phyloP scores from a whole-genome alignment of 164 flowering plant genomes.

The Berberis vulgaris region DNA sequence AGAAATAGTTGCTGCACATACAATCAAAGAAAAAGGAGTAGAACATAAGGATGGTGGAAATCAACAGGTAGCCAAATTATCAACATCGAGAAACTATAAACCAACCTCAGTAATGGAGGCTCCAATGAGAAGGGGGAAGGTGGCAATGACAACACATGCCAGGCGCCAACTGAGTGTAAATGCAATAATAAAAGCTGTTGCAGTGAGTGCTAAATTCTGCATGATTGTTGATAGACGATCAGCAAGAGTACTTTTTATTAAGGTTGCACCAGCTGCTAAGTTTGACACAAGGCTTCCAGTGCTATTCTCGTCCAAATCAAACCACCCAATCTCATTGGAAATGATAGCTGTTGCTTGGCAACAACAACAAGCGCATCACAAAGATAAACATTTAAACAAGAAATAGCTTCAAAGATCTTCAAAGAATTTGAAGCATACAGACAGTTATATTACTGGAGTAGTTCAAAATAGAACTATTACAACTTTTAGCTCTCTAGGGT shows the following conservation, averaged over 20 bases:
- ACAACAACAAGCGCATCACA: neutral
- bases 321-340: constrained; percentile 78
- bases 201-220: constrained; percentile 58
- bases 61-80: neutral
- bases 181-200: constrained; percentile 56
- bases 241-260: constrained; percentile 57
- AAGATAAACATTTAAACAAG: neutral
- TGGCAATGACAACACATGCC: neutral
- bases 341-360: constrained; percentile 51
- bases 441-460: too few relatives aligned
- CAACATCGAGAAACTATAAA: too few relatives aligned
- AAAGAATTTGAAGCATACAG: too few relatives aligned
- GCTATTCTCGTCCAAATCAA: constrained; percentile 62
- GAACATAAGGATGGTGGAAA: neutral
- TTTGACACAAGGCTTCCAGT: constrained; percentile 44
- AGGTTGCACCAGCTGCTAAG: constrained; percentile 64
- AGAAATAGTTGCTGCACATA: constrained; percentile 59
- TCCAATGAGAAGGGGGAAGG: neutral
- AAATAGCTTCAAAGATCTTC: neutral
- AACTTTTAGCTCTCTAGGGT: too few relatives aligned
- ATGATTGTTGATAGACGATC: constrained; percentile 62
- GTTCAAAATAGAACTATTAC: too few relatives aligned
- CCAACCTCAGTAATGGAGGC: neutral
- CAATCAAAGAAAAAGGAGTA: neutral
- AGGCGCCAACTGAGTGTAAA: constrained; percentile 27